Evolutionary conservation across 768 basidiomycete species (phyloP).

Genomic region (Amyloporia xantha): DNA sequence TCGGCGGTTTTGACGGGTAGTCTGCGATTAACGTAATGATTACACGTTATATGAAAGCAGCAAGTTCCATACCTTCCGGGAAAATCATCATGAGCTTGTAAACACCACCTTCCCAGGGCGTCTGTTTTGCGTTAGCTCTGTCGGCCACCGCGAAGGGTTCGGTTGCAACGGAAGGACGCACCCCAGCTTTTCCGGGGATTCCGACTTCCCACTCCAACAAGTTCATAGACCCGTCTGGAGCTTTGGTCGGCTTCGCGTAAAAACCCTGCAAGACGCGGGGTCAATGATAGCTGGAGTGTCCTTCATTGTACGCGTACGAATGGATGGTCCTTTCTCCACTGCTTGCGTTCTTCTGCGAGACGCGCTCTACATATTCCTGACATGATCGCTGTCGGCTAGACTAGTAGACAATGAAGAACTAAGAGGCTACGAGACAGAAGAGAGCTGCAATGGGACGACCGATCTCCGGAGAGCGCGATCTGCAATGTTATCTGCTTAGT

Average conservation of each 20-base stretch:
- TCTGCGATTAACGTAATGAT: constrained; percentile 38
- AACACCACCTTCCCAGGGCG: constrained; percentile 94
- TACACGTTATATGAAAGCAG: constrained; percentile 16
- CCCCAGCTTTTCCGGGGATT: constrained; percentile 87
- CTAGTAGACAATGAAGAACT: too few relatives aligned
- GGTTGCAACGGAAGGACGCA: constrained; percentile 36
- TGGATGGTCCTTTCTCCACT: constrained; percentile 98
- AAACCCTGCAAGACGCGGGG: constrained; percentile 62
- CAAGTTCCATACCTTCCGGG: constrained; percentile 70
- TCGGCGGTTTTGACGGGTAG: constrained; percentile 93
- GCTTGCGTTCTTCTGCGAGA: constrained; percentile 94
- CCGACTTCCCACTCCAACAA: constrained; percentile 99
- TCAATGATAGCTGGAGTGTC: neutral
- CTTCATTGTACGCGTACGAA: constrained; percentile 58
- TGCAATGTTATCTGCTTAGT: too few relatives aligned
- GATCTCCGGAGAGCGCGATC: too few relatives aligned
- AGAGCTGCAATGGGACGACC: too few relatives aligned
- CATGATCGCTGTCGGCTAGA: too few relatives aligned
- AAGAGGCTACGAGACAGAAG: too few relatives aligned
- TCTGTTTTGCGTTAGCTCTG: constrained; percentile 44
- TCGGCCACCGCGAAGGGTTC: constrained; percentile 8
- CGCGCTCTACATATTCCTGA: constrained; percentile 91
- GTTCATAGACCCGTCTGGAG: constrained; percentile 89
- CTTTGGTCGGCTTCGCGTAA: constrained; percentile 90
- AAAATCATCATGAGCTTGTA: constrained; percentile 93